Evolutionary conservation across 2,329 filamentous ascomycete genomes (phyloP).

Genomic region (Neophaeococcomyces aloes): DNA sequence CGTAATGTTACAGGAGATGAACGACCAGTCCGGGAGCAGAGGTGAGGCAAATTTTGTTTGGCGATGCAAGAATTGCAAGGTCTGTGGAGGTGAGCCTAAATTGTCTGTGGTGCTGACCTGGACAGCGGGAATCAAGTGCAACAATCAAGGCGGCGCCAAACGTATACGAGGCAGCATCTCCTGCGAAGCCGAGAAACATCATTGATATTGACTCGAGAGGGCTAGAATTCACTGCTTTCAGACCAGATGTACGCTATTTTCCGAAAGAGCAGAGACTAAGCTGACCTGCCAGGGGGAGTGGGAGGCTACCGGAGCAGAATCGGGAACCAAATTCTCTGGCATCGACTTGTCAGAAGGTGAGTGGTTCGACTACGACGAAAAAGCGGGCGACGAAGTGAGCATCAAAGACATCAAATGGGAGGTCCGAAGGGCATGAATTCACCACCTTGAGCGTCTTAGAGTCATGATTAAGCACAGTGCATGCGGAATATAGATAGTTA

Average conservation of each 20-base stretch:
- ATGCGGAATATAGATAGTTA: neutral
- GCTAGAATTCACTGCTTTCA: constrained; percentile 83
- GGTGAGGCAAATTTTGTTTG: constrained; percentile 99
- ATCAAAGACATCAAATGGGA: constrained; percentile 85
- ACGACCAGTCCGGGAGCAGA: constrained; percentile 83
- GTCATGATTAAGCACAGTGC: neutral
- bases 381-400: constrained; percentile 80
- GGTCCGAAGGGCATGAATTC: constrained; percentile 54
- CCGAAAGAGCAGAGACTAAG: constrained; percentile 34
- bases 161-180: constrained; percentile 60
- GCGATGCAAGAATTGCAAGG: constrained; percentile 98
- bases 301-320: constrained; percentile 72
- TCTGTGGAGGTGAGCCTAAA: constrained; percentile 26
- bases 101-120: too few relatives aligned
- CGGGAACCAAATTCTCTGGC: constrained; percentile 65
- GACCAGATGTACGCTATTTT: constrained; percentile 58
- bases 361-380: constrained; percentile 98
- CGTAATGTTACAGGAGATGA: constrained; percentile 55
- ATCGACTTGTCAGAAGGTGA: constrained; percentile 83
- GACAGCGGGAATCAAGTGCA: constrained; percentile 71
- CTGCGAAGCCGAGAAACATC: constrained; percentile 65
- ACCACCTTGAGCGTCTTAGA: neutral
- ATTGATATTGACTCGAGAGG: constrained; percentile 90
- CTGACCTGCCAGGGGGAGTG: constrained; percentile 61
- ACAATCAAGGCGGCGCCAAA: constrained; percentile 66